phyloP scores from a whole-genome alignment of 495 filamentous ascomycete species.

The Cryomyces minteri region DNA sequence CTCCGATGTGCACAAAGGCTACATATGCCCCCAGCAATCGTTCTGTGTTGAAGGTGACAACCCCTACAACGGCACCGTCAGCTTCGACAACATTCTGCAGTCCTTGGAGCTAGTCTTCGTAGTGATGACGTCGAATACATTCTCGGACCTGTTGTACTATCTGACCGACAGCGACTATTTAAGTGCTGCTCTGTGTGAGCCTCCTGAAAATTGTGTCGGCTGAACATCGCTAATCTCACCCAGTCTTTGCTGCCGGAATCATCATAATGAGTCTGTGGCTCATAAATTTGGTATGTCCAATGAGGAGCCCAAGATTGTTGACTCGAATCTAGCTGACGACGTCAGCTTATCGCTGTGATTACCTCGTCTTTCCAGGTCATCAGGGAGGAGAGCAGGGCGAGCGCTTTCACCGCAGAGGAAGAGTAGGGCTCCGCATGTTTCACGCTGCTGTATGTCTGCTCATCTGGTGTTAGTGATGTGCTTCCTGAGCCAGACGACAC shows the following conservation, averaged over 20 bases:
- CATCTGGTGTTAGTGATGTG: background rate
- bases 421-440: constrained; percentile 16
- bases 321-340: too few relatives aligned
- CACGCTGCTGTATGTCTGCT: too few relatives aligned
- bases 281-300: constrained; percentile 45
- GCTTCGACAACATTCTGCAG: constrained; percentile 86
- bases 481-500: constrained; percentile 17
- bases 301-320: too few relatives aligned
- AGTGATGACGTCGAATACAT: constrained; percentile 95
- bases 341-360: constrained; percentile 74
- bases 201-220: constrained; percentile 26
- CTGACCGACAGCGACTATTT: constrained; percentile 84
- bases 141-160: constrained; percentile 83
- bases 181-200: constrained; percentile 34
- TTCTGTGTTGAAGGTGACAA: constrained; percentile 61
- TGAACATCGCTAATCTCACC: background rate
- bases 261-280: constrained; percentile 94
- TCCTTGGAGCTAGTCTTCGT: constrained; percentile 95
- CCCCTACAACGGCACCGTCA: constrained; percentile 73
- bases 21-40: constrained; percentile 68
- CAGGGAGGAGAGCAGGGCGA: constrained; percentile 83
- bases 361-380: constrained; percentile 98
- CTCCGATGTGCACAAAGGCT: constrained; percentile 54
- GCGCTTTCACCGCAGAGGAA: constrained; percentile 73
- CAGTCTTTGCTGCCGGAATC: constrained; percentile 60